Conservation (phyloP, 1,139 yeast species). For the Kodamaea arcana region DNA sequence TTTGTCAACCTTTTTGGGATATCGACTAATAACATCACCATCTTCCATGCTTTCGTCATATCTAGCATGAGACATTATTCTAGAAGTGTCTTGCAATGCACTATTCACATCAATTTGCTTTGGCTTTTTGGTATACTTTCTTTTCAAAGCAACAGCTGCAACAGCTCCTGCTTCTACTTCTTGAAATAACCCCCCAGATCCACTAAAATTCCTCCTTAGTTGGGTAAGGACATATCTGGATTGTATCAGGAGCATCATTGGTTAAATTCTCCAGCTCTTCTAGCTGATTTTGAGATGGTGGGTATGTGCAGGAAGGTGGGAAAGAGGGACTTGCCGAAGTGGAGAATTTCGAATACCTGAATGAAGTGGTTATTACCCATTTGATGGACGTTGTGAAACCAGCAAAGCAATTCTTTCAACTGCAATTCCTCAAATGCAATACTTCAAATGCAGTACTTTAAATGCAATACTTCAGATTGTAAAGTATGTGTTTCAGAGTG, state of each 20-base stretch:
- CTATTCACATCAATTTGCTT: conserved; percentile 8
- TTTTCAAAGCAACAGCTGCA: conserved; percentile 1
- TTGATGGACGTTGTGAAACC: no score
- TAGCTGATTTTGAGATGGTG: conserved; percentile 1
- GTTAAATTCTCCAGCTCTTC: neutral
- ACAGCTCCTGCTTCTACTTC: neutral
- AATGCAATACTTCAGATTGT: no score
- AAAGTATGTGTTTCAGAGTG: no score
- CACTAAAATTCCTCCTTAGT: neutral
- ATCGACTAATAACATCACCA: conserved; percentile 6
- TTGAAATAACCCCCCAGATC: neutral
- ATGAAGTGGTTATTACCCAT: no score
- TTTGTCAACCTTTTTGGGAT: conserved; percentile 10
- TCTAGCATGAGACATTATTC: conserved; percentile 9
- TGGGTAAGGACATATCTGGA: neutral
- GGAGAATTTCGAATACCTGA: neutral
- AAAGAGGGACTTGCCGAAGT: neutral
- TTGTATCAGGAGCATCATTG: neutral
- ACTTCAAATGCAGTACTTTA: no score
- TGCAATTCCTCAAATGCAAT: no score
- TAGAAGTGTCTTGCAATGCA: conserved; percentile 12
- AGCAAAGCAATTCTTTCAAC: no score
- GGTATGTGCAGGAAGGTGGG: neutral
- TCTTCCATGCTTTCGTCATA: conserved; percentile 6
- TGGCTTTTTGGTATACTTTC: conserved; percentile 10